Percentiles rank a stretch among this genome's conserved stretches.
Evolutionary conservation across 2,329 filamentous ascomycete genomes (phyloP).

Genomic region (Botrytis tulipae): DNA sequence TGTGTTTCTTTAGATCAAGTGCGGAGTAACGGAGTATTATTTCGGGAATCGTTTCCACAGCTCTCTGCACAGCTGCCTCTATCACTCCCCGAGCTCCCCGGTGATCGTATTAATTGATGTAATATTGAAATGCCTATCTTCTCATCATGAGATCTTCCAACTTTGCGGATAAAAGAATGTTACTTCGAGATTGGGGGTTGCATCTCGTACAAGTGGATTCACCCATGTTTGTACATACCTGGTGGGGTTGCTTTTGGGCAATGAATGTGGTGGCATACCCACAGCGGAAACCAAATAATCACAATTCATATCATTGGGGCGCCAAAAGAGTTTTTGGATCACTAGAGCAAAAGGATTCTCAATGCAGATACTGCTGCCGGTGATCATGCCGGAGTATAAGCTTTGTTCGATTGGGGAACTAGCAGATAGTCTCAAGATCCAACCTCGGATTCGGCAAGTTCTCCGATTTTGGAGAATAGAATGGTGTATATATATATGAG

Average conservation of each 20-base stretch:
- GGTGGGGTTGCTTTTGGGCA: not conserved
- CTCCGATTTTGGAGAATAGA: not conserved
- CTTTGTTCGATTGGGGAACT: not conserved
- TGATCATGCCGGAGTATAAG: not conserved
- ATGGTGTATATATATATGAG: constrained; percentile 6
- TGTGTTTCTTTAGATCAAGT: not conserved
- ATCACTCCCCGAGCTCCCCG: not conserved
- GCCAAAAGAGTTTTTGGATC: constrained; percentile 3
- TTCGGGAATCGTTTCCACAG: not conserved
- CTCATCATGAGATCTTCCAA: constrained; percentile 5
- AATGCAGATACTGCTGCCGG: not conserved
- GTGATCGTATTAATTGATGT: not conserved
- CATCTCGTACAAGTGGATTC: not conserved
- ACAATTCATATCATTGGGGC: constrained; percentile 5
- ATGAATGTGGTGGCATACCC: not conserved
- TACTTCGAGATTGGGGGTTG: not conserved
- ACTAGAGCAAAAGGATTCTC: not conserved
- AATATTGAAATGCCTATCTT: not conserved
- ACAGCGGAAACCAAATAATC: not conserved
- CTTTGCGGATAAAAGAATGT: constrained; percentile 4
- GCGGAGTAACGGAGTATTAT: not conserved
- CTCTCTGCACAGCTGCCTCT: not conserved
- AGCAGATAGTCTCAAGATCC: not conserved
- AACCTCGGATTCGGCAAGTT: not conserved
- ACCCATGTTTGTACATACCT: not conserved